Conservation (phyloP, 2,329 filamentous ascomycete species). For the Hortaea werneckii region DNA sequence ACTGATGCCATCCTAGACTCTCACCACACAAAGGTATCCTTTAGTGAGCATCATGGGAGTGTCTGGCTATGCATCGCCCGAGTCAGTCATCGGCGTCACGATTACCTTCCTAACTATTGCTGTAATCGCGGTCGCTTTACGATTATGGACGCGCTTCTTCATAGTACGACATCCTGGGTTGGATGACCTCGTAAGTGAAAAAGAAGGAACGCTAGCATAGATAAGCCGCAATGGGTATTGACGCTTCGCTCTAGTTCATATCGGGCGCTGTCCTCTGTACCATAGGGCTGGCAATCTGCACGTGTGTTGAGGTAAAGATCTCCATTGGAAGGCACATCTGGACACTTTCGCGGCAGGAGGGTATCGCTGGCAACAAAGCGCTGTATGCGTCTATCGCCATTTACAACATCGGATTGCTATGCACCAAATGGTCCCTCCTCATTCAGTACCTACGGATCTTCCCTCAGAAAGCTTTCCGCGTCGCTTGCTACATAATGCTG, state of each 20-base stretch:
- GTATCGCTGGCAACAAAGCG: conserved; percentile 3
- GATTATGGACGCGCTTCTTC: conserved; percentile 13
- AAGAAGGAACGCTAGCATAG: no score
- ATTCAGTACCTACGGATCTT: conserved; percentile 42
- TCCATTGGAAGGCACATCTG: not conserved
- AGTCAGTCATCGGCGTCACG: conserved; percentile 10
- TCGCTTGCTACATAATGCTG: conserved; percentile 20
- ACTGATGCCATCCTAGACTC: no score
- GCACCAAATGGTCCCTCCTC: conserved; percentile 37
- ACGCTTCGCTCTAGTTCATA: not conserved
- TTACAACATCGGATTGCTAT: conserved; percentile 29
- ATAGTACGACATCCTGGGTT: conserved; percentile 13
- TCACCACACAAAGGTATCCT: no score
- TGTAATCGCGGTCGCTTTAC: conserved; percentile 8
- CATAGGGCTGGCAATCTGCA: conserved; percentile 3
- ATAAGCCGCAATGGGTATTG: no score
- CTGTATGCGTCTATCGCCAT: conserved; percentile 27
- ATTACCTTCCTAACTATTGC: conserved; percentile 13
- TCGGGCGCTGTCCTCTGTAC: not conserved
- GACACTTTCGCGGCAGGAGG: not conserved
- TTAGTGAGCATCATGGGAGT: not conserved
- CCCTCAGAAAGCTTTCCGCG: conserved; percentile 28
- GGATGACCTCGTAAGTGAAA: conserved; percentile 10
- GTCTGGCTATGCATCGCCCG: conserved; percentile 14
- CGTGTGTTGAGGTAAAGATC: conserved; percentile 1